These are phyloP conservation scores for Aspergillus pseudonomiae DNA, from an alignment of 2,329 filamentous ascomycete species.

Conservation along the genomic window DNA sequence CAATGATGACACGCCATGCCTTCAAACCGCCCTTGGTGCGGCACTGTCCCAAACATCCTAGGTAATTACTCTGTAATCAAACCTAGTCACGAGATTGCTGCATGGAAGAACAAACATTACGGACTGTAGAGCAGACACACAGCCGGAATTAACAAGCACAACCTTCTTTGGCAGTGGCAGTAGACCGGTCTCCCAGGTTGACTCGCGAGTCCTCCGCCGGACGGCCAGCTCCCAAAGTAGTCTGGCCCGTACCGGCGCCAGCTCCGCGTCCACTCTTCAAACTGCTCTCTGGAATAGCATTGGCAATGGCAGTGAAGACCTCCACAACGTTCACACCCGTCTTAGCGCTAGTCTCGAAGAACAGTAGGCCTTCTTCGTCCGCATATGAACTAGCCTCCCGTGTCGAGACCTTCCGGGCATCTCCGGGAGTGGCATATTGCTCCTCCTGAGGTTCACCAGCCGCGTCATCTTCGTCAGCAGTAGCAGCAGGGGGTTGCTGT, in stretches of 20 bases:
- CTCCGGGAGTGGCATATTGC: slow-evolving; percentile 65
- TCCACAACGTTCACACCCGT: slow-evolving; percentile 91
- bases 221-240: slow-evolving; percentile 57
- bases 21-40: slow-evolving; percentile 2
- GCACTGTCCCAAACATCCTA: not conserved
- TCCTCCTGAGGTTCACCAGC: slow-evolving; percentile 55
- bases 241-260: slow-evolving; percentile 62
- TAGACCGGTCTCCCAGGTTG: slow-evolving; percentile 74
- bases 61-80: slow-evolving; percentile 14
- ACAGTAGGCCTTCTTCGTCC: slow-evolving; percentile 89
- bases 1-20: slow-evolving; percentile 10
- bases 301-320: slow-evolving; percentile 97
- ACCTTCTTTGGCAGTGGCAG: slow-evolving; percentile 80
- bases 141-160: slow-evolving; percentile 73
- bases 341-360: slow-evolving; percentile 98
- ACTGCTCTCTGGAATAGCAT: slow-evolving; percentile 95
- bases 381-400: slow-evolving; percentile 91
- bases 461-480: slow-evolving; percentile 43
- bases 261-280: slow-evolving; percentile 84
- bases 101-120: slow-evolving; percentile 12
- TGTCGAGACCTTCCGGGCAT: slow-evolving; percentile 86
- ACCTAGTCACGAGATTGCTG: slow-evolving; percentile 10
- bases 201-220: slow-evolving; percentile 65
- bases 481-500: slow-evolving; percentile 34
- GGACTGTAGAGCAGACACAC: slow-evolving; percentile 9